Evolutionary conservation across 371 early-diverging fungal genomes (phyloP), one percentile per base, ranked within the genome.

Genomic region (Lichtheimia ornata): DNA sequence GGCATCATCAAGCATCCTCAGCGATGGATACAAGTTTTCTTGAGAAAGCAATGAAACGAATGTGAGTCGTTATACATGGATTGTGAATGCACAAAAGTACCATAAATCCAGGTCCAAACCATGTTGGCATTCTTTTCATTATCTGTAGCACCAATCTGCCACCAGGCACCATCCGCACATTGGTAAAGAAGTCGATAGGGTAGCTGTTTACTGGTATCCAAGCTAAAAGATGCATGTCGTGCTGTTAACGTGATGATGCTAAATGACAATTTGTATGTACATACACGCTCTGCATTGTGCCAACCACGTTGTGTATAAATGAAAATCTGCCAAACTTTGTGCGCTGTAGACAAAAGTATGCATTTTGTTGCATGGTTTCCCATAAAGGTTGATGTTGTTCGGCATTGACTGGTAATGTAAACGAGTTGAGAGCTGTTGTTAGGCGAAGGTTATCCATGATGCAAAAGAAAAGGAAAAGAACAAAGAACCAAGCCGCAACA

Each of bases 241-340:
- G 7, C 7, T 30, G 35, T 35, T 11, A 35, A 11, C 9, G 11
- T 9, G 35, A 9, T 35, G 35, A 2, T 35, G 35, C 35, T 11
- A 6, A 28, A 35, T 35, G 35, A 35, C 35, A n/a, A 22, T 47
- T 1, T 18, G n/a, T 43, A 43, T 47, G 18, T 47, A 22, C 47
- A 47, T 47, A 47, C 47, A 17, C 47, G 7, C 22, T 17, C 47
- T 45, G 45, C 3, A 45, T 6, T 18, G 45, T 45, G n/a, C 45
- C 45, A 1, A 47, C 6, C 18, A 47, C n/a, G 47, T 47, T 47
- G 47, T 22, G 47, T 22, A 47, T 47, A n/a, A 47, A 47, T n/a
- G 47, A 47, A 47, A 22, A n/a, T 22, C 47, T 47, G 47, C 47
- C 47, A 47, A 47, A 47, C 47, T 47, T 47, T 18, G n/a, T 47